Conservation (phyloP, 2,329 filamentous ascomycete species). For the Botrytis paeoniae region DNA sequence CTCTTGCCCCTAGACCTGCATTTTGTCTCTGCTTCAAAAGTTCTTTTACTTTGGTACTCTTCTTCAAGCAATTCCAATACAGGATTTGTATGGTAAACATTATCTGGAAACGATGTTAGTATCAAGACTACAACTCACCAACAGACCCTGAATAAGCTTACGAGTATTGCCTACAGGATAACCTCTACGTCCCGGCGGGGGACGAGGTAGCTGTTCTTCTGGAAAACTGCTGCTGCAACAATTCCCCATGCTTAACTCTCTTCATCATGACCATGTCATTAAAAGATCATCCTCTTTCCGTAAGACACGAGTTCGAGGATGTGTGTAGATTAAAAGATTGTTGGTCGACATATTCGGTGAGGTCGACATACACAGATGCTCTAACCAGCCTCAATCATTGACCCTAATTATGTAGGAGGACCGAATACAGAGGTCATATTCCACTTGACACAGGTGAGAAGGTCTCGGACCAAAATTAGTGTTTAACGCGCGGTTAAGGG, state of each 20-base stretch:
- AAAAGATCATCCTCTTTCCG: not conserved
- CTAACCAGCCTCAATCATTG: slow-evolving; percentile 2
- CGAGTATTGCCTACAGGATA: not conserved
- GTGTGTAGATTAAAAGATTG: slow-evolving; percentile 7
- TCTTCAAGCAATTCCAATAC: slow-evolving; percentile 5
- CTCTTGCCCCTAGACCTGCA: not conserved
- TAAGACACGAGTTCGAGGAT: not conserved
- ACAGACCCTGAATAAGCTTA: not conserved
- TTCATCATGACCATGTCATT: slow-evolving; percentile 4
- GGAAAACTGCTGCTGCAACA: slow-evolving; percentile 15
- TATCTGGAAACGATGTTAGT: not conserved
- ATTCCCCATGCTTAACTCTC: slow-evolving; percentile 17
- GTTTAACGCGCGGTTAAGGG: slow-evolving; percentile 8
- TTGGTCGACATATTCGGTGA: slow-evolving; percentile 1
- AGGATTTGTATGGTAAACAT: not conserved
- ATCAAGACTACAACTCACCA: not conserved
- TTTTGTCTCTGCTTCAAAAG: not conserved
- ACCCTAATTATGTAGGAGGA: not conserved
- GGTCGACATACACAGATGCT: not conserved
- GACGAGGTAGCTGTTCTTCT: slow-evolving; percentile 1
- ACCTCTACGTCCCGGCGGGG: not conserved
- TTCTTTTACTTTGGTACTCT: slow-evolving; percentile 5
- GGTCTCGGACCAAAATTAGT: not conserved
- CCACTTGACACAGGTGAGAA: not conserved
- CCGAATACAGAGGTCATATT: not conserved